Conservation (phyloP, 345 rosid genomes). For the Psidium friedrichsthalianum region DNA sequence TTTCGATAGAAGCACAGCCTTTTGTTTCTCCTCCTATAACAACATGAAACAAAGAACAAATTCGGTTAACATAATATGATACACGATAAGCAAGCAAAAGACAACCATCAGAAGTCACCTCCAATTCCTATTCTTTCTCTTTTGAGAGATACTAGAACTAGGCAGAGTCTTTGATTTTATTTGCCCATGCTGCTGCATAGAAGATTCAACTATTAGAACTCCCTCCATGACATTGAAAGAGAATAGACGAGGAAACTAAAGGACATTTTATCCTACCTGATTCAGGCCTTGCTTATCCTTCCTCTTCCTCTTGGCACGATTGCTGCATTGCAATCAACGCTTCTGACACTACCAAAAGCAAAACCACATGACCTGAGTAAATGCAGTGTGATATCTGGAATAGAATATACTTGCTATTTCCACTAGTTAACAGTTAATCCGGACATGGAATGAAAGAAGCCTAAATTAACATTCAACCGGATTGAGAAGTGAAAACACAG, state of each 20-base stretch:
- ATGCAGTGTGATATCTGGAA: neutral
- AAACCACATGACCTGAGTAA: neutral
- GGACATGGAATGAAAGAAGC: neutral
- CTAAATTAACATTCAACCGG: neutral
- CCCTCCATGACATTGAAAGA: neutral
- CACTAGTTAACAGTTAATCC: neutral
- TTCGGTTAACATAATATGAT: neutral
- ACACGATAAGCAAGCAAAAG: neutral
- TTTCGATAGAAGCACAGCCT: constrained; percentile 23
- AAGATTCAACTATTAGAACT: neutral
- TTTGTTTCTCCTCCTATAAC: constrained; percentile 56
- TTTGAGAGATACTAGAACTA: constrained; percentile 41
- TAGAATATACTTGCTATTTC: neutral
- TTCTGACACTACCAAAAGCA: constrained; percentile 14
- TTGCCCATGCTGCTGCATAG: neutral
- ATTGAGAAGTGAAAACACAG: neutral
- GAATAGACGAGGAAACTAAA: neutral
- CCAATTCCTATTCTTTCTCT: constrained; percentile 63
- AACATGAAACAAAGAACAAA: neutral
- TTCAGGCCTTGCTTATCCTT: constrained; percentile 18
- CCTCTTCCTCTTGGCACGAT: constrained; percentile 39
- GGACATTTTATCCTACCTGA: constrained; percentile 26
- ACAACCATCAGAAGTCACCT: constrained; percentile 14
- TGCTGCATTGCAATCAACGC: constrained; percentile 39
- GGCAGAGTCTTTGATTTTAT: neutral